Evolutionary conservation across 140 eudicot genomes (phyloP).

Genomic region (Stevia rebaudiana): DNA sequence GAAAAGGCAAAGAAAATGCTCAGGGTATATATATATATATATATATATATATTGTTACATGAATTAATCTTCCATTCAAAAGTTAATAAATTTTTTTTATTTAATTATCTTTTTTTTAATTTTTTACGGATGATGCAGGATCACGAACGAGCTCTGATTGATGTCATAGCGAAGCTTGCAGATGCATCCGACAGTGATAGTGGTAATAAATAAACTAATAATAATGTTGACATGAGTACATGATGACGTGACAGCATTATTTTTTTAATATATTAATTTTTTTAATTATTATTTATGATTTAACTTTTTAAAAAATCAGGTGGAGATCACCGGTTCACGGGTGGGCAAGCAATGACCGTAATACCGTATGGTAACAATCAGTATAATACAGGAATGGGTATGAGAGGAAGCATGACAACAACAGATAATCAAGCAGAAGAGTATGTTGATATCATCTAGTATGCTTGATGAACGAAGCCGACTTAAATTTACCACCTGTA

Average conservation of each 20-base stretch:
- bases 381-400: slow-evolving; percentile 25
- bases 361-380: slow-evolving; percentile 28
- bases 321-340: slow-evolving; percentile 34
- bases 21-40: slow-evolving; percentile 55
- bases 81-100: neutral
- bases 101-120: neutral
- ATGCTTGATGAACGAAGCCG: slow-evolving; percentile 13
- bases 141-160: slow-evolving; percentile 73
- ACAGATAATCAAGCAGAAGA: slow-evolving; percentile 38
- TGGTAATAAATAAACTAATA: slow-evolving; percentile 63
- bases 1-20: slow-evolving; percentile 88
- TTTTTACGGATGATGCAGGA: slow-evolving; percentile 47
- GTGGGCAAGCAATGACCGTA: slow-evolving; percentile 24
- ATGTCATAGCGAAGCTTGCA: slow-evolving; percentile 77
- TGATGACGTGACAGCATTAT: slow-evolving; percentile 2
- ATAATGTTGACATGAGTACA: too few species aligned
- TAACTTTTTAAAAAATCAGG: slow-evolving; percentile 29
- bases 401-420: slow-evolving; percentile 30
- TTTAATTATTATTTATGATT: neutral
- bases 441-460: slow-evolving; percentile 35
- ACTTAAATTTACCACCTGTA: slow-evolving; percentile 14
- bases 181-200: slow-evolving; percentile 74
- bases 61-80: neutral
- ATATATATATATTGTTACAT: slow-evolving; percentile 11
- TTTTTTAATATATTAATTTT: too few species aligned